phyloP scores from a whole-genome alignment of 1,284 basidiomycete species.

The Mycena citricolor region DNA sequence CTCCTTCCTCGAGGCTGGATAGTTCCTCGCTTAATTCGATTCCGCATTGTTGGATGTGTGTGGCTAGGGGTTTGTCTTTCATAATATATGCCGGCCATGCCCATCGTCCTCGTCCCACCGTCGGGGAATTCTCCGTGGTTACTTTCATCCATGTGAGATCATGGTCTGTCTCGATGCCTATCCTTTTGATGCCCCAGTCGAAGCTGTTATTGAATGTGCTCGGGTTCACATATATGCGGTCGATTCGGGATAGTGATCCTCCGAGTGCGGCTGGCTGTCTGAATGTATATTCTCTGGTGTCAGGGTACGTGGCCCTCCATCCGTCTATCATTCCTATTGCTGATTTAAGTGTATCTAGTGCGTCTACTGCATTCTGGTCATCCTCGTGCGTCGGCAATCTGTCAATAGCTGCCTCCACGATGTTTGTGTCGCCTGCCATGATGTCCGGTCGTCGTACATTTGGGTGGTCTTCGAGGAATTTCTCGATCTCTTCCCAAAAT shows the following conservation, averaged over 20 bases:
- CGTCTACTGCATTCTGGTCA: neutral
- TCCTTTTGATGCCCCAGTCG: constrained; percentile 11
- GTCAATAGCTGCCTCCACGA: neutral
- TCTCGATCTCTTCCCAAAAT: constrained; percentile 25
- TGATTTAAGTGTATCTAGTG: constrained; percentile 1
- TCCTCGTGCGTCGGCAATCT: constrained; percentile 12
- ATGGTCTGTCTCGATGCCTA: constrained; percentile 5
- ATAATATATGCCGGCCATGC: neutral
- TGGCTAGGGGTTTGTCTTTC: constrained; percentile 1
- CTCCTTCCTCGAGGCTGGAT: neutral
- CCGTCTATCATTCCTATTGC: constrained; percentile 3
- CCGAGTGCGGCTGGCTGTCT: neutral
- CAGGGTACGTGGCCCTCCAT: constrained; percentile 1
- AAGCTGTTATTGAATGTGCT: neutral
- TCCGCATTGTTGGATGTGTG: neutral
- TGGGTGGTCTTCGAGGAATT: constrained; percentile 7
- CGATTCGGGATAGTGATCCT: neutral
- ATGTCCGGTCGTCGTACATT: neutral
- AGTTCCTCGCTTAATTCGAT: neutral
- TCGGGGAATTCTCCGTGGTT: neutral
- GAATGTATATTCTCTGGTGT: constrained; percentile 1
- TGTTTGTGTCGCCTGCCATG: neutral
- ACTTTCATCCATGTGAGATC: neutral
- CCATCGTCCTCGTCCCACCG: constrained; percentile 3
- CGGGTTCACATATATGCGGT: constrained; percentile 5